phyloP scores from a whole-genome alignment of 2,329 filamentous ascomycete genomes.

The Sporothrix protearum region DNA sequence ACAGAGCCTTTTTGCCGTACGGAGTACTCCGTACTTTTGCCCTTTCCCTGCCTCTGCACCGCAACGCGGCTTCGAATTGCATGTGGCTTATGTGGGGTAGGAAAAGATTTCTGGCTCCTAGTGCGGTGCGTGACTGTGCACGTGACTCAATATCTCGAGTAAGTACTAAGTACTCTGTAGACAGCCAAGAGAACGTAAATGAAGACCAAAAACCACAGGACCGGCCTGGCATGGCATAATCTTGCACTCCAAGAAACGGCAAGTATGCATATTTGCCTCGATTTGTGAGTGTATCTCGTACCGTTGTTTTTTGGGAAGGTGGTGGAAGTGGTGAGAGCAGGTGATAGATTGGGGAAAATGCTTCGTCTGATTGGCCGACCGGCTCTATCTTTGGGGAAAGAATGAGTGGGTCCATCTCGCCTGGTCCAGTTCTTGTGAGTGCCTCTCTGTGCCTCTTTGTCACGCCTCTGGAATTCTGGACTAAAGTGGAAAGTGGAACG shows the following conservation, averaged over 20 bases:
- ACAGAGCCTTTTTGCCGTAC: background rate
- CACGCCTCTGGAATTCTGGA: constrained; percentile 1
- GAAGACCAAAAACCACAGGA: background rate
- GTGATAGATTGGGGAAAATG: background rate
- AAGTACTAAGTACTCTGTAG: background rate
- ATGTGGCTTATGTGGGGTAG: constrained; percentile 8
- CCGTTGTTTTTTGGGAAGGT: background rate
- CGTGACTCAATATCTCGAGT: too few relatives aligned
- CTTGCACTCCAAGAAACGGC: too few relatives aligned
- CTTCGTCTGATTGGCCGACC: background rate
- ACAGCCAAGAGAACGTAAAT: background rate
- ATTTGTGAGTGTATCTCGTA: too few relatives aligned
- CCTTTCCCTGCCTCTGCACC: background rate
- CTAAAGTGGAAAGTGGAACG: constrained; percentile 9
- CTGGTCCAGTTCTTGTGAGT: background rate
- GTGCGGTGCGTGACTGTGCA: background rate
- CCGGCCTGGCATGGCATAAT: background rate
- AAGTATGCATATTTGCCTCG: too few relatives aligned
- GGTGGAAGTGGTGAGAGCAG: background rate
- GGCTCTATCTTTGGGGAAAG: background rate
- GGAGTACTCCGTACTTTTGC: too few relatives aligned
- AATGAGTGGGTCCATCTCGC: background rate
- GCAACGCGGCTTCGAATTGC: constrained; percentile 11
- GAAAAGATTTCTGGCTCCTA: constrained; percentile 11
- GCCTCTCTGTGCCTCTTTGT: background rate